These are phyloP conservation scores for Dioscorea dumetorum DNA, from an alignment of 106 monocot genomes.

Conservation along the genomic window DNA sequence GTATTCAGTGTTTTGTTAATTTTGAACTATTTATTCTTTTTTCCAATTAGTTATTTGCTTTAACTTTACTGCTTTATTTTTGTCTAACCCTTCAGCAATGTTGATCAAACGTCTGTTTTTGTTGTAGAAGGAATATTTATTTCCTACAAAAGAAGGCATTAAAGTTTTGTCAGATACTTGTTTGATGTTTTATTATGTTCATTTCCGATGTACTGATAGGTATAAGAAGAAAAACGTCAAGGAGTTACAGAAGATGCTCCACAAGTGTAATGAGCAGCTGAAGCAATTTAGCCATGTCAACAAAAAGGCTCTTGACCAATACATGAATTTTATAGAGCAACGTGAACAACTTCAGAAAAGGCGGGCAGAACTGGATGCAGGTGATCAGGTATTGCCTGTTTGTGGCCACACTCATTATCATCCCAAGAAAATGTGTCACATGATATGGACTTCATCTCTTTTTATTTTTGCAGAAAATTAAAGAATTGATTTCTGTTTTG, in stretches of 20 bases:
- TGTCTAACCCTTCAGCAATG: too few relatives aligned
- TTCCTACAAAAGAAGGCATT: too few relatives aligned
- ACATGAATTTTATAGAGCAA: constrained; percentile 95
- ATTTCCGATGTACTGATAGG: constrained; percentile 26
- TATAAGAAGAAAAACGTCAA: constrained; percentile 86
- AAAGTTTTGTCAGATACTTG: too few relatives aligned
- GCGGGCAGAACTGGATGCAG: constrained; percentile 90
- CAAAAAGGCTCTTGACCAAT: constrained; percentile 97
- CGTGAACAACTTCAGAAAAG: constrained; percentile 86
- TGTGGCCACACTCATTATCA: not conserved
- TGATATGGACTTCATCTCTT: constrained; percentile 5
- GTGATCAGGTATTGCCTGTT: constrained; percentile 63
- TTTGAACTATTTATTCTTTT: too few relatives aligned
- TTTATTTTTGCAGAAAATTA: constrained; percentile 76
- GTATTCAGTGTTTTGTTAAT: too few relatives aligned
- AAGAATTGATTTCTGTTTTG: constrained; percentile 84
- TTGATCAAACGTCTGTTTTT: too few relatives aligned
- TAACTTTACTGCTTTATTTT: too few relatives aligned
- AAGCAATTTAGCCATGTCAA: constrained; percentile 98
- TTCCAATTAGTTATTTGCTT: too few relatives aligned
- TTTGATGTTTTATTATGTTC: too few relatives aligned
- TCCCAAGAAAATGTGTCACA: not conserved
- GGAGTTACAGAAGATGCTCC: constrained; percentile 85
- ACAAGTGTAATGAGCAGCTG: constrained; percentile 85
- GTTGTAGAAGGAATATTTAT: too few relatives aligned